Conservation (phyloP, 1,284 basidiomycete species). For the Malassezia yamatoensis region DNA sequence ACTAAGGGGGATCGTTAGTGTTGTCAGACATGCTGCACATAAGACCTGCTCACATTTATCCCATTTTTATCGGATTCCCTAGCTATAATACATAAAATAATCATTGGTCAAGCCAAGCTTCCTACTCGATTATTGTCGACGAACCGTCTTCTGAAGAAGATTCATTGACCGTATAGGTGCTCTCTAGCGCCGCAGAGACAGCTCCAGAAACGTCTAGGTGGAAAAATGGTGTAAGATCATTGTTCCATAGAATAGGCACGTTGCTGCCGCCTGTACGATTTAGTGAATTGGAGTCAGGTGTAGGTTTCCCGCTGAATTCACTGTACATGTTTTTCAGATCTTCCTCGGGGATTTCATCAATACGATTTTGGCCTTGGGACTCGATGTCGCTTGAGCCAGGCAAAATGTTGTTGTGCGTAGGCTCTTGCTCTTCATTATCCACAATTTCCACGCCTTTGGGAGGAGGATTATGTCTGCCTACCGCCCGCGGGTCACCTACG, state of each 20-base stretch:
- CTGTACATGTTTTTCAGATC: background rate
- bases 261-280: slow-evolving; percentile 15
- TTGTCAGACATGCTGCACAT: background rate
- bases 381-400: background rate
- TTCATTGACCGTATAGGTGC: background rate
- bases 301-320: background rate
- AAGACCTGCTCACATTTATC: background rate
- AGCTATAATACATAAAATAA: background rate
- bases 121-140: background rate
- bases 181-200: slow-evolving; percentile 48
- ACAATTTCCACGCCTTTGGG: background rate
- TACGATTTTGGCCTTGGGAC: background rate
- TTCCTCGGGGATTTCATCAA: background rate
- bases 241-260: slow-evolving; percentile 48
- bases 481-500: slow-evolving; percentile 12
- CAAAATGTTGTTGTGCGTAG: background rate
- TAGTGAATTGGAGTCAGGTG: background rate
- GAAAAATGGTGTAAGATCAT: slow-evolving; percentile 64
- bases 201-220: slow-evolving; percentile 70
- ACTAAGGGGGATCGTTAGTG: too few relatives aligned
- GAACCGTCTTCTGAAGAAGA: background rate
- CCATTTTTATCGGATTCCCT: background rate
- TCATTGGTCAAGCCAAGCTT: too few relatives aligned
- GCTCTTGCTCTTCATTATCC: background rate
- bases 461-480: background rate